Evolutionary conservation across 805 yeast genomes (phyloP), one percentile per base, ranked within the genome.

Genomic region (Ogataea salicorniae): DNA sequence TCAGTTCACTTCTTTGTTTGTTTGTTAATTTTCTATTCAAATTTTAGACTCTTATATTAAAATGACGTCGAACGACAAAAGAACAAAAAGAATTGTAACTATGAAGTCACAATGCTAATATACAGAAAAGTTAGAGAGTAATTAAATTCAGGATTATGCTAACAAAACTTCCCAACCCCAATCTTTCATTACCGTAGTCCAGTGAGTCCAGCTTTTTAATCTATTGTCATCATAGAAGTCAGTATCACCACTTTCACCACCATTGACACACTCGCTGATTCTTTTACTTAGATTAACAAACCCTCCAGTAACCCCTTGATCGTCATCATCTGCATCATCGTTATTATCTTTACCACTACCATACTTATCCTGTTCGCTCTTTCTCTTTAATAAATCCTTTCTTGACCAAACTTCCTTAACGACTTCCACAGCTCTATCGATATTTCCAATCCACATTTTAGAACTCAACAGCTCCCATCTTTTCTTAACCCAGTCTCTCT

Each of bases 151-250:
- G 13, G 31, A 14, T 62, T 53, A 77, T 2, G 80, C 87, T 43
- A 83, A 67, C 34, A 83, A 61, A 9, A 83, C 83, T 59, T 83
- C 88, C 87, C 88, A 81, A 0, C 81, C 81, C 88, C 89, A 83
- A 53, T 83, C 87, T 55, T 77, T 75, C 87, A 83, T 83, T 15
- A 83, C 80, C 0, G 77, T 67, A 47, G 80, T 77, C 89, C 89
- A 83, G 61, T 83, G 87, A 6, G 80, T 64, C 66, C 76, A 71
- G 31, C 79, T 72, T 41, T 69, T 67, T 38, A 80, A 68, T 1
- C 76, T 75, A 34, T 64, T 62, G 14, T 60, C 64, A 34, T 61
- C 64, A 9, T 57, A 57, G n/a, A 57, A 58, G 3, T 53, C 61
- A 13, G 66, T 63, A 46, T 63, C 67, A 18, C 64, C 57, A 34